A percentile compares a stretch with the other conserved stretches of the same genome.
These are phyloP conservation scores for Centella asiatica DNA, from an alignment of 129 eudicot species.

Conservation along the genomic window DNA sequence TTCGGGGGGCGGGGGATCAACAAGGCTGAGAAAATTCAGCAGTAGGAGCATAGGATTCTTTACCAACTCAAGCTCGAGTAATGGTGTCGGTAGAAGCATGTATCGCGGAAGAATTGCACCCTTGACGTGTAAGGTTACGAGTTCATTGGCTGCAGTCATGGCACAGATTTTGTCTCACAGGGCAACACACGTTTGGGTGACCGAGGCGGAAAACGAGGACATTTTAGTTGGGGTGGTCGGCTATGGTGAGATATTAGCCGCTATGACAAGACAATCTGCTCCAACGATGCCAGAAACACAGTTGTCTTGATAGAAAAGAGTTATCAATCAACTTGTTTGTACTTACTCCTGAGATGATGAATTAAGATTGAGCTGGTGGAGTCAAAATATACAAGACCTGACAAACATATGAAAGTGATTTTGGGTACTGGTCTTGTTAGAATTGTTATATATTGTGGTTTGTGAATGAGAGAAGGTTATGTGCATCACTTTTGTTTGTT, in stretches of 20 bases:
- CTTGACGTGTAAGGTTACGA: conserved; percentile 62
- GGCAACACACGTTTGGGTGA: conserved; percentile 96
- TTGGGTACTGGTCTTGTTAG: too few species aligned
- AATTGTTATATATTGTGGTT: too few species aligned
- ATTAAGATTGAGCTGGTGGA: too few species aligned
- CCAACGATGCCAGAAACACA: conserved; percentile 10
- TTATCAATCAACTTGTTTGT: too few species aligned
- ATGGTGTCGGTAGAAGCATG: conserved; percentile 65
- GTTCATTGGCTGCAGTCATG: conserved; percentile 93
- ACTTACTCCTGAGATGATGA: too few species aligned
- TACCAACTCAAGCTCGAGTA: conserved; percentile 37
- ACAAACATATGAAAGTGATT: too few species aligned
- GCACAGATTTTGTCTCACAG: conserved; percentile 96
- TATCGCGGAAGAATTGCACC: conserved; percentile 94
- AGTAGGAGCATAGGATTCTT: conserved; percentile 78
- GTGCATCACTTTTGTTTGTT: too few species aligned
- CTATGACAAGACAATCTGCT: conserved; percentile 53
- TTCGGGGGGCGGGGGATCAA: conserved; percentile 24
- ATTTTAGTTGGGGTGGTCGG: conserved; percentile 78
- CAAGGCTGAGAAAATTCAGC: conserved; percentile 56
- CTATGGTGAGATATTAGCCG: conserved; percentile 80
- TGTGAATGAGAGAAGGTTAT: too few species aligned
- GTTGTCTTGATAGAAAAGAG: conserved; percentile 3
- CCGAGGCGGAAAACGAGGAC: conserved; percentile 65
- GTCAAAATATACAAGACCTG: too few species aligned